Percentiles rank a stretch among this genome's conserved stretches.
phyloP scores from a whole-genome alignment of 192 early-diverging fungal species.

The Diversispora epigaea region DNA sequence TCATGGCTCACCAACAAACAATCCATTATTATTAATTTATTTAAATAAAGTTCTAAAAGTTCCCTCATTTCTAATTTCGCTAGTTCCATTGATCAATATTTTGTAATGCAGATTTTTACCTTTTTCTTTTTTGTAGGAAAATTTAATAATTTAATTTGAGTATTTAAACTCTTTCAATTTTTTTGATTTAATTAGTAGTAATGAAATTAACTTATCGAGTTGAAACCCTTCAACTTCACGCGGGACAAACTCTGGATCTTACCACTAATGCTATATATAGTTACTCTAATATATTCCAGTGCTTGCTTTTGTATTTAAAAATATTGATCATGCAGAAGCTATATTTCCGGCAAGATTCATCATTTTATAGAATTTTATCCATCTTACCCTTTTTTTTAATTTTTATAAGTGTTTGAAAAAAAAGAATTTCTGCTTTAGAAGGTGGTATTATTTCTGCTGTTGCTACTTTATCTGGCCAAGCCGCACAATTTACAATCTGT shows the following conservation, averaged over 20 bases:
- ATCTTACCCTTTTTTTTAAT: not conserved
- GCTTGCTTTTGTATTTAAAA: constrained; percentile 84
- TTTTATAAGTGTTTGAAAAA: constrained; percentile 75
- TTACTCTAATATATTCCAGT: constrained; percentile 90
- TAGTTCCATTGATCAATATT: too few species aligned
- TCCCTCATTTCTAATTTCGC: too few species aligned
- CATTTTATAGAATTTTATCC: constrained; percentile 62
- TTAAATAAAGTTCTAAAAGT: too few species aligned
- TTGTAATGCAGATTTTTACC: too few species aligned
- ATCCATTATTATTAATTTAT: too few species aligned
- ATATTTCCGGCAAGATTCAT: constrained; percentile 72
- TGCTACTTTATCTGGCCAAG: constrained; percentile 65
- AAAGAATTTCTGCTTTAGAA: constrained; percentile 90
- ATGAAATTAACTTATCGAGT: constrained; percentile 52
- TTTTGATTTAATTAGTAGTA: not conserved
- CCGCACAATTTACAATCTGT: constrained; percentile 86
- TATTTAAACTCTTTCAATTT: too few species aligned
- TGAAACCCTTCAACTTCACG: constrained; percentile 92
- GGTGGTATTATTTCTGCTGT: constrained; percentile 79
- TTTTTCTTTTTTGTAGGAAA: too few species aligned
- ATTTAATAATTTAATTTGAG: too few species aligned
- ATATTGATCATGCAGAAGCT: constrained; percentile 74
- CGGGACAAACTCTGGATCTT: constrained; percentile 64
- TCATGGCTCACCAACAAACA: too few species aligned
- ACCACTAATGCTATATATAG: constrained; percentile 77